Conservation (phyloP, 192 early-diverging fungal species). For the Spizellomyces punctatus region DNA sequence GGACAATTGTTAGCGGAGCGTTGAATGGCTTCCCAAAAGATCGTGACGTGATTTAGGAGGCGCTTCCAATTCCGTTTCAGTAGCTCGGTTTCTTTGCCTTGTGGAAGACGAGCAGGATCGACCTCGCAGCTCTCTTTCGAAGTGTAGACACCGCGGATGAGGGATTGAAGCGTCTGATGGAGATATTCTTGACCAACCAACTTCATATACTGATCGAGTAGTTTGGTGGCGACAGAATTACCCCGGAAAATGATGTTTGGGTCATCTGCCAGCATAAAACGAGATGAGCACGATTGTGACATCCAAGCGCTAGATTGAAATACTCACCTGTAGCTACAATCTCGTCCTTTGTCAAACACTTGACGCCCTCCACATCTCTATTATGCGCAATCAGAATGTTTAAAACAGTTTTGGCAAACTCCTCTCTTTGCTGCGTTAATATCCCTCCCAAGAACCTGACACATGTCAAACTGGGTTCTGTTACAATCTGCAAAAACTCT, state of each 20-base stretch:
- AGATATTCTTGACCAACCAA: slow-evolving; percentile 51
- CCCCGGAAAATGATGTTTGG: slow-evolving; percentile 62
- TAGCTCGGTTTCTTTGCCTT: slow-evolving; percentile 33
- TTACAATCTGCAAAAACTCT: slow-evolving; percentile 32
- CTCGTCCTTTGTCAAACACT: slow-evolving; percentile 30
- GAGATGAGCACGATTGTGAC: slow-evolving; percentile 1
- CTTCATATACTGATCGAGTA: slow-evolving; percentile 64
- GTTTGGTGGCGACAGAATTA: slow-evolving; percentile 59
- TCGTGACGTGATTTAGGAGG: slow-evolving; percentile 39
- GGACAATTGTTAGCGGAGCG: slow-evolving; percentile 43
- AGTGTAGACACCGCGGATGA: slow-evolving; percentile 32
- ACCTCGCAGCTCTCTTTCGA: slow-evolving; percentile 38
- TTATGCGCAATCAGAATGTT: slow-evolving; percentile 45
- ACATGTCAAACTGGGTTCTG: slow-evolving; percentile 39
- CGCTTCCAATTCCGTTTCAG: slow-evolving; percentile 45
- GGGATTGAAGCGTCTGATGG: slow-evolving; percentile 37
- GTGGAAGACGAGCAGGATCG: slow-evolving; percentile 20
- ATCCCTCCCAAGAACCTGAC: slow-evolving; percentile 34
- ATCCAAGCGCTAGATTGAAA: neutral
- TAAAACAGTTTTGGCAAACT: slow-evolving; percentile 40
- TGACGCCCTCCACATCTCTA: slow-evolving; percentile 43
- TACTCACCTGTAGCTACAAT: slow-evolving; percentile 28
- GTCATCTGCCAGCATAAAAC: slow-evolving; percentile 31
- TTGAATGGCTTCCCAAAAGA: slow-evolving; percentile 50
- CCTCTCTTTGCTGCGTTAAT: slow-evolving; percentile 35